These are phyloP conservation scores for Tetrapyrgos nigripes DNA, from an alignment of 1,284 basidiomycete genomes.

Conservation along the genomic window DNA sequence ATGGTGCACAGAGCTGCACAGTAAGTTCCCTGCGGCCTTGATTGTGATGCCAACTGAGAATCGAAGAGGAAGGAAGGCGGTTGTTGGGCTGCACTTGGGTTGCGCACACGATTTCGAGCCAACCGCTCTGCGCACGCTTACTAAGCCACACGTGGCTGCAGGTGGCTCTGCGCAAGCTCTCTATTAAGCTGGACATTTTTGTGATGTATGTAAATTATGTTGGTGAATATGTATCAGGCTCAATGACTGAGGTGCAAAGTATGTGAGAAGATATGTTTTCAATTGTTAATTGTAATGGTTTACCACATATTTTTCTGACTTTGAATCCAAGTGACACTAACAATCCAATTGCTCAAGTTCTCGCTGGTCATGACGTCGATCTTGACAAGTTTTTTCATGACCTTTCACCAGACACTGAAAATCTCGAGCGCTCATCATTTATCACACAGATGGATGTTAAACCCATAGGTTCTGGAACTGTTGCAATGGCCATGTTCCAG, in stretches of 20 bases:
- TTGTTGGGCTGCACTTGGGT: no score
- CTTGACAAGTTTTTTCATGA: conserved; percentile 9
- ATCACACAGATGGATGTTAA: conserved; percentile 14
- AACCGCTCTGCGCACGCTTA: no score
- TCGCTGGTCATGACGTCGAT: conserved; percentile 17
- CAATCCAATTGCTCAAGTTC: conserved; percentile 18
- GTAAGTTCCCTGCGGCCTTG: no score
- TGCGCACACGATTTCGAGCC: no score
- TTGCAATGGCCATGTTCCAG: conserved; percentile 13
- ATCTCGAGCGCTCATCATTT: background rate
- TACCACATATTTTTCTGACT: conserved; percentile 1
- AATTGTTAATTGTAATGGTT: background rate
- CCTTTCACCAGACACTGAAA: background rate
- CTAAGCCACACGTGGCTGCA: no score
- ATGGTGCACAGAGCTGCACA: no score
- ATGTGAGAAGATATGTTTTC: conserved; percentile 1
- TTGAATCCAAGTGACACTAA: conserved; percentile 16
- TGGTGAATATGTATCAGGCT: background rate
- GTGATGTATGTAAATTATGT: conserved; percentile 4
- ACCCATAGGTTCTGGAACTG: conserved; percentile 17
- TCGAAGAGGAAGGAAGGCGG: no score
- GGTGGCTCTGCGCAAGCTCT: no score
- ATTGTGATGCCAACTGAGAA: no score
- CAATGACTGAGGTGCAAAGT: background rate
- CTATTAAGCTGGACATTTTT: no score